Percentiles rank a stretch among this genome's conserved stretches.
Conservation (phyloP, 2,329 filamentous ascomycete genomes). For the Aspergillus jensenii region DNA sequence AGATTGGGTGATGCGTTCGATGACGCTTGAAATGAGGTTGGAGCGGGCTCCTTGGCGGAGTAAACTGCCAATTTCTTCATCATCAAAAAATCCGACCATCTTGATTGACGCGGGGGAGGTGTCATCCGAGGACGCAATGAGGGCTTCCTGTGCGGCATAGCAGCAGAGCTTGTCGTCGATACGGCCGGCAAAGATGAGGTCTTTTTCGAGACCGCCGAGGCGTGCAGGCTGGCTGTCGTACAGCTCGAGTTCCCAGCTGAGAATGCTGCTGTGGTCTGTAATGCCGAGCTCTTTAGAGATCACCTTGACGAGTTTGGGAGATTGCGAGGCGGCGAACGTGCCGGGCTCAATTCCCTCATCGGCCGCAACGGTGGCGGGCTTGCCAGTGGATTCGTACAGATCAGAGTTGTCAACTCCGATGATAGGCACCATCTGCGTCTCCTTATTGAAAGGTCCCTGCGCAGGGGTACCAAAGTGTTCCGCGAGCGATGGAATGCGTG, state of each 20-base stretch:
- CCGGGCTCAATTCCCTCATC: conserved; percentile 51
- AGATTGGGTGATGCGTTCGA: conserved; percentile 75
- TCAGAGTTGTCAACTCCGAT: conserved; percentile 81
- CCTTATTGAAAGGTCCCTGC: conserved; percentile 70
- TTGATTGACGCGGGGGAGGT: conserved; percentile 68
- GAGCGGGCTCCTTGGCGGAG: conserved; percentile 85
- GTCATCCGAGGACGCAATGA: conserved; percentile 64
- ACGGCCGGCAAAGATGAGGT: conserved; percentile 91
- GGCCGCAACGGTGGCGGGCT: conserved; percentile 26
- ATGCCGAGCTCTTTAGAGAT: conserved; percentile 79
- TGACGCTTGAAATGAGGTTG: conserved; percentile 79
- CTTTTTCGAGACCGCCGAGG: conserved; percentile 80
- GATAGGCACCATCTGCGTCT: conserved; percentile 93
- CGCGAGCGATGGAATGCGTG: conserved; percentile 84
- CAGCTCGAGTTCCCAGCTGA: conserved; percentile 97
- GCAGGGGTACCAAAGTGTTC: conserved; percentile 84
- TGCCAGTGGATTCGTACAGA: conserved; percentile 34
- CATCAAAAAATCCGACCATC: conserved; percentile 90
- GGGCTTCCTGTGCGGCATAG: conserved; percentile 82
- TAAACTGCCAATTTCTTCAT: conserved; percentile 92
- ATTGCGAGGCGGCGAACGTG: conserved; percentile 80
- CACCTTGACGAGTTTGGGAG: conserved; percentile 77
- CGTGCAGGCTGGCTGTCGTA: conserved; percentile 86
- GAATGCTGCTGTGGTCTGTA: conserved; percentile 68
- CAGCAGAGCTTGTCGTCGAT: conserved; percentile 98